Evolutionary conservation across 306 rosid species (phyloP).

Genomic region (Myrica gale): DNA sequence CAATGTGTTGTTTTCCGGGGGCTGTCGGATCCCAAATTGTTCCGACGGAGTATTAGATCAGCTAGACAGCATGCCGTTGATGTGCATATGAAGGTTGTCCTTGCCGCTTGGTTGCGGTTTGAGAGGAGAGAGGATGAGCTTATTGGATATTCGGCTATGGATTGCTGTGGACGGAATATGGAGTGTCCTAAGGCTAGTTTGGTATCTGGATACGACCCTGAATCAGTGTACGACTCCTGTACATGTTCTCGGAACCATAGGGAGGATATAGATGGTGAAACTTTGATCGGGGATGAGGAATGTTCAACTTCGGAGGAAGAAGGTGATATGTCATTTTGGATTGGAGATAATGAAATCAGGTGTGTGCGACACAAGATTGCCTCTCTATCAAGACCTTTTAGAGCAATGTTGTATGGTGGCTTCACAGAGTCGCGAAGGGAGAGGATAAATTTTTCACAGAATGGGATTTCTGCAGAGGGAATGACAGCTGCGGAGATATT

Average conservation of each 20-base stretch:
- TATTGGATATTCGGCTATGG: constrained; percentile 52
- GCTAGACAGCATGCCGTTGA: constrained; percentile 77
- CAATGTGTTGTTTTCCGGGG: constrained; percentile 61
- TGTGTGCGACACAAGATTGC: constrained; percentile 63
- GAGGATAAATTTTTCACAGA: constrained; percentile 65
- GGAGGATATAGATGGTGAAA: constrained; percentile 10
- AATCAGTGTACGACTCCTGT: constrained; percentile 59
- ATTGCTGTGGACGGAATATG: constrained; percentile 62
- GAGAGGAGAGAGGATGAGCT: constrained; percentile 87
- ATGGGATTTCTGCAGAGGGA: constrained; percentile 58
- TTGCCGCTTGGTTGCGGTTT: constrained; percentile 66
- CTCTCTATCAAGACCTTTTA: constrained; percentile 61
- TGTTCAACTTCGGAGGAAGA: constrained; percentile 64
- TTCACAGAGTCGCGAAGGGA: constrained; percentile 63
- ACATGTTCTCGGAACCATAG: constrained; percentile 30
- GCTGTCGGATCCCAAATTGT: constrained; percentile 53
- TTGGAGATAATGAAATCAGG: constrained; percentile 65
- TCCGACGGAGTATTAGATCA: constrained; percentile 63
- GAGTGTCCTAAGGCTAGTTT: constrained; percentile 72
- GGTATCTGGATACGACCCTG: constrained; percentile 60
- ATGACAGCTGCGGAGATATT: constrained; percentile 66
- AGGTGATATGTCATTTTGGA: constrained; percentile 59
- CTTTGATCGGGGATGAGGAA: constrained; percentile 31
- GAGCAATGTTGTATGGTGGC: constrained; percentile 73
- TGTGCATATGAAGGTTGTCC: constrained; percentile 66